Evolutionary conservation across 2,329 filamentous ascomycete species (phyloP).

Genomic region (Fusarium buharicum): DNA sequence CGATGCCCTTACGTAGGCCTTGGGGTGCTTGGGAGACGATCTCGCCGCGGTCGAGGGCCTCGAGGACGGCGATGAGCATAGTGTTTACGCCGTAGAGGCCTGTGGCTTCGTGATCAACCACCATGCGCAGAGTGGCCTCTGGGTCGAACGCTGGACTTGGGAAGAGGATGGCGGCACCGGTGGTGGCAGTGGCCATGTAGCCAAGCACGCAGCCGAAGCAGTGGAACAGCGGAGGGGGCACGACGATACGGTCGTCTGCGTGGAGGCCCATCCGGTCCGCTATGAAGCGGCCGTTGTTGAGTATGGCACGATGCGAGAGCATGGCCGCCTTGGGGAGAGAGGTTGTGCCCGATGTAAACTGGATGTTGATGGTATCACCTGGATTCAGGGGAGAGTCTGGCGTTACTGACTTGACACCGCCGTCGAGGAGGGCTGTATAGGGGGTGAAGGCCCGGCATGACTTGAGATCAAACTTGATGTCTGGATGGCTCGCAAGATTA

Average conservation of each 20-base stretch:
- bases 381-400: constrained; percentile 62
- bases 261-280: constrained; percentile 85
- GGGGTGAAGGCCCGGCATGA: constrained; percentile 56
- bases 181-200: constrained; percentile 94
- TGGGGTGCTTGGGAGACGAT: constrained; percentile 40
- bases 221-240: constrained; percentile 85
- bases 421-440: constrained; percentile 55
- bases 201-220: constrained; percentile 93
- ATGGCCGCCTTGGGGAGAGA: constrained; percentile 91
- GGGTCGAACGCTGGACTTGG: constrained; percentile 90
- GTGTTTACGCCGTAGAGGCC: constrained; percentile 90
- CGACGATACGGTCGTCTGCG: constrained; percentile 79
- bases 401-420: constrained; percentile 49
- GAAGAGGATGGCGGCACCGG: constrained; percentile 82
- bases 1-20: constrained; percentile 85
- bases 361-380: constrained; percentile 87
- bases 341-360: constrained; percentile 97
- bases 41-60: constrained; percentile 68
- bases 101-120: constrained; percentile 63
- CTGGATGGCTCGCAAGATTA: constrained; percentile 69
- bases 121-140: constrained; percentile 71
- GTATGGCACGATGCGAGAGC: constrained; percentile 83
- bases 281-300: constrained; percentile 92
- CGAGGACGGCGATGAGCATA: constrained; percentile 91
- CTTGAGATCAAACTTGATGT: constrained; percentile 57